Conservation (phyloP, 768 basidiomycete genomes). For the Lenzites betulinus region DNA sequence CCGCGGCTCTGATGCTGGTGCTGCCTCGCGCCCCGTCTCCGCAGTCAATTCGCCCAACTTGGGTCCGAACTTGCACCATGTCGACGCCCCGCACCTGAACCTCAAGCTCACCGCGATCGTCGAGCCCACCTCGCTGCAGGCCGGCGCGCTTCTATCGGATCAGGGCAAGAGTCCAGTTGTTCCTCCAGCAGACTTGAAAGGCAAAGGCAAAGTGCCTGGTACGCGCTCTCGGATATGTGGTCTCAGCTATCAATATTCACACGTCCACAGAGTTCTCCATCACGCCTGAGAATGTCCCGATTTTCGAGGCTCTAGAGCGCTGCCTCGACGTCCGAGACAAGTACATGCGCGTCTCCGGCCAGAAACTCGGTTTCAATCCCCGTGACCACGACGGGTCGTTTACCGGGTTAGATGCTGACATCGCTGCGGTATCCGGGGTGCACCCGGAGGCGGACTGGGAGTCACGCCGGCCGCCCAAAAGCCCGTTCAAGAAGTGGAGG, state of each 20-base stretch:
- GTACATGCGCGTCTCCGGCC: conserved; percentile 85
- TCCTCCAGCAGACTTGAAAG: conserved; percentile 2
- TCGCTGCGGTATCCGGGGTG: conserved; percentile 66
- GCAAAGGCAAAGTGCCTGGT: conserved; percentile 10
- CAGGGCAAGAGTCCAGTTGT: neutral
- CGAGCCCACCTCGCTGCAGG: conserved; percentile 16
- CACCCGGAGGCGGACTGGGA: conserved; percentile 56
- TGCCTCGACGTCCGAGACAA: conserved; percentile 95
- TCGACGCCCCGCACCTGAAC: conserved; percentile 38
- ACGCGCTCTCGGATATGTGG: neutral
- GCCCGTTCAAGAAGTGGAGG: conserved; percentile 66
- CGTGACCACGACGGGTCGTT: conserved; percentile 85
- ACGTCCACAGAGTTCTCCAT: conserved; percentile 25
- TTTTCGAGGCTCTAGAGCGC: conserved; percentile 74
- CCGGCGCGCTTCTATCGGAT: conserved; percentile 10
- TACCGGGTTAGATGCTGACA: conserved; percentile 61
- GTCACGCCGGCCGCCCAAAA: conserved; percentile 29
- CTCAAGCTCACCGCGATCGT: conserved; percentile 43
- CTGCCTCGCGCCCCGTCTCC: conserved; percentile 37
- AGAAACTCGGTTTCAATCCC: conserved; percentile 94
- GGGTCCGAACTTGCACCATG: conserved; percentile 13
- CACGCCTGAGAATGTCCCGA: conserved; percentile 30
- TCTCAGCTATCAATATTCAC: neutral
- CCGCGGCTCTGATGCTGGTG: conserved; percentile 56
- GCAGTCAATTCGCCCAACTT: conserved; percentile 25